A percentile compares a stretch with the other conserved stretches of the same genome.
Evolutionary conservation across 2,329 filamentous ascomycete species (phyloP).

Genomic region (Penicillium capsulatum): DNA sequence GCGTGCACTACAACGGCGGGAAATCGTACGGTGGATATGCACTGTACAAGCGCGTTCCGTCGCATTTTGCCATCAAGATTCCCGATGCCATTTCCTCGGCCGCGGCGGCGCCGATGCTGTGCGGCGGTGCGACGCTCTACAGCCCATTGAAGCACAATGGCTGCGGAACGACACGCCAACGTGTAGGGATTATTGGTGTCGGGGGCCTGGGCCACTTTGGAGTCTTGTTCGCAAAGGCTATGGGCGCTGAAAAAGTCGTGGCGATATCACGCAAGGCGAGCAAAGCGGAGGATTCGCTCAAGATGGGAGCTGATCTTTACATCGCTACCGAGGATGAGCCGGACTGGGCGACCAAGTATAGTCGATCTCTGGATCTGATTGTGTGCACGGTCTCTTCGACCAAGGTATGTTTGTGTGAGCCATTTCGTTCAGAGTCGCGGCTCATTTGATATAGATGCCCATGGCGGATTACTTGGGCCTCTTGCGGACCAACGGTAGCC

Average conservation of each 20-base stretch:
- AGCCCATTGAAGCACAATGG: constrained; percentile 64
- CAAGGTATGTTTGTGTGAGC: constrained; percentile 33
- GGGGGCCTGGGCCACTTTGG: constrained; percentile 73
- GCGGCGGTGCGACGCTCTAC: constrained; percentile 72
- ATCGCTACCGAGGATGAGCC: constrained; percentile 55
- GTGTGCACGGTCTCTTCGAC: constrained; percentile 54
- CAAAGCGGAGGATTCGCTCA: constrained; percentile 52
- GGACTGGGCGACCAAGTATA: constrained; percentile 51
- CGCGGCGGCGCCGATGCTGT: constrained; percentile 67
- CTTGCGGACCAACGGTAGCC: constrained; percentile 54
- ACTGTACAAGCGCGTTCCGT: constrained; percentile 52
- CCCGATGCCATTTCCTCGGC: constrained; percentile 49
- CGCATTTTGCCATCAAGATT: constrained; percentile 59
- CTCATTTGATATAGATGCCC: constrained; percentile 50
- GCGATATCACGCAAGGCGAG: constrained; percentile 51
- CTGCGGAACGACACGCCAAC: constrained; percentile 67
- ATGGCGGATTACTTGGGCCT: constrained; percentile 59
- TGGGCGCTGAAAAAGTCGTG: constrained; percentile 62
- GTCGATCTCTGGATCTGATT: constrained; percentile 52
- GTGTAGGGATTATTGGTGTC: constrained; percentile 67
- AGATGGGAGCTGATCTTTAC: constrained; percentile 54
- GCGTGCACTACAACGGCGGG: constrained; percentile 46
- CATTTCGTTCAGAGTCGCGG: not conserved
- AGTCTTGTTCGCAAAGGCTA: constrained; percentile 65
- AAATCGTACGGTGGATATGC: constrained; percentile 66